These are phyloP conservation scores for Scutellaria baicalensis DNA, from an alignment of 257 asterid genomes.

Conservation along the genomic window DNA sequence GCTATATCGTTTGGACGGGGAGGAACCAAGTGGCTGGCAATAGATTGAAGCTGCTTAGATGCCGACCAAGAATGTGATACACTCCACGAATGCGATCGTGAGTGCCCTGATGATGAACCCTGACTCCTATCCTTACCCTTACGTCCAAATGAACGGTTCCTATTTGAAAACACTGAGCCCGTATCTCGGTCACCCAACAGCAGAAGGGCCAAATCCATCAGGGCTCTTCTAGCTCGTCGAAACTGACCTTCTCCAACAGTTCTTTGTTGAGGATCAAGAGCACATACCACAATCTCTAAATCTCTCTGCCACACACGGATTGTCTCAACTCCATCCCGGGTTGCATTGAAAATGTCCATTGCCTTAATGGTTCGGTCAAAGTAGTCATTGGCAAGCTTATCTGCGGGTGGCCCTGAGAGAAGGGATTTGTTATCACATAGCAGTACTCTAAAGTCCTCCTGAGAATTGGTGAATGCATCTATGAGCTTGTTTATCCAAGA, in stretches of 20 bases:
- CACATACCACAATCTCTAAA: conserved; percentile 58
- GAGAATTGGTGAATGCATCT: conserved; percentile 53
- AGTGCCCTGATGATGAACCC: conserved; percentile 51
- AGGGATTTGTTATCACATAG: conserved; percentile 33
- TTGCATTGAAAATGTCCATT: conserved; percentile 78
- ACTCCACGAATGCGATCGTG: conserved; percentile 93
- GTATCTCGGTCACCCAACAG: conserved; percentile 76
- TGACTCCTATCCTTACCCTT: conserved; percentile 59
- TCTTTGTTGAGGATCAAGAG: conserved; percentile 43
- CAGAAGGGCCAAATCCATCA: conserved; percentile 68
- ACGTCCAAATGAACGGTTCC: conserved; percentile 79
- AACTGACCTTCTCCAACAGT: conserved; percentile 59
- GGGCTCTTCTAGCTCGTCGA: conserved; percentile 74
- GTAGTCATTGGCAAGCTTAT: conserved; percentile 53
- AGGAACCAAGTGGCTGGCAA: conserved; percentile 54
- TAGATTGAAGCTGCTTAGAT: conserved; percentile 77
- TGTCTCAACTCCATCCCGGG: conserved; percentile 82
- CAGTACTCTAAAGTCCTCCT: conserved; percentile 48
- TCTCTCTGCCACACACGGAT: conserved; percentile 77
- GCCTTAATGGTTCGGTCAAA: conserved; percentile 77
- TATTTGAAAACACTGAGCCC: conserved; percentile 50
- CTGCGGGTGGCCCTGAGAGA: conserved; percentile 47
- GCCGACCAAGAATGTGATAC: conserved; percentile 91
- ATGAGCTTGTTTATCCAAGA: conserved; percentile 73
- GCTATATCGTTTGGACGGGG: conserved; percentile 65